A percentile compares a stretch with the other conserved stretches of the same genome.
Evolutionary conservation across 768 basidiomycete genomes (phyloP).

Genomic region (Chalciporus pseudorubinellus): DNA sequence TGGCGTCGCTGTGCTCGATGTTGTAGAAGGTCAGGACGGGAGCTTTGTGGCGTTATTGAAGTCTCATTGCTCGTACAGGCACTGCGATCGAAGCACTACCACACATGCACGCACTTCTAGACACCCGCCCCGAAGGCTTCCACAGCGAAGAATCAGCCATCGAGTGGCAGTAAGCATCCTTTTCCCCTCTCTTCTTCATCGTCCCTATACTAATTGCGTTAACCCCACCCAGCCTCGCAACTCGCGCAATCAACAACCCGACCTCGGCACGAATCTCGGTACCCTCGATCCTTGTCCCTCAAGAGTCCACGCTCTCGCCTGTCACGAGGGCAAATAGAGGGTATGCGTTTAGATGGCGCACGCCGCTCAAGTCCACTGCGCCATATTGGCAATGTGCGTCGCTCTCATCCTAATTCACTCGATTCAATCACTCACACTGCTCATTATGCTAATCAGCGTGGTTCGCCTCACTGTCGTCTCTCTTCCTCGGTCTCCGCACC

Average conservation of each 20-base stretch:
- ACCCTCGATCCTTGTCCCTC: slow-evolving; percentile 66
- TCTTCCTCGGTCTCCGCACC: slow-evolving; percentile 73
- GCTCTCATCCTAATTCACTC: not conserved
- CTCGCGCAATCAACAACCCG: slow-evolving; percentile 78
- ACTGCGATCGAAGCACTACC: slow-evolving; percentile 92
- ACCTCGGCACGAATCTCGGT: slow-evolving; percentile 87
- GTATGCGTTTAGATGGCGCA: slow-evolving; percentile 67
- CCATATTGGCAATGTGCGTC: slow-evolving; percentile 85
- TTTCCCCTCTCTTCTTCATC: not conserved
- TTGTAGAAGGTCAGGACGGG: slow-evolving; percentile 72
- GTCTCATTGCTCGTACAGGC: slow-evolving; percentile 41
- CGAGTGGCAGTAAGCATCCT: slow-evolving; percentile 85
- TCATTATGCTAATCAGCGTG: slow-evolving; percentile 57
- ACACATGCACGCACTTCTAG: slow-evolving; percentile 86
- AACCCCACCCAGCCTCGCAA: slow-evolving; percentile 55
- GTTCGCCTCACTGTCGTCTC: slow-evolving; percentile 81
- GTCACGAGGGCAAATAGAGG: slow-evolving; percentile 25
- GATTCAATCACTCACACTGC: not conserved
- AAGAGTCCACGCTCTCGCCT: slow-evolving; percentile 35
- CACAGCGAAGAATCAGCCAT: slow-evolving; percentile 80
- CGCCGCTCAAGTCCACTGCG: slow-evolving; percentile 78
- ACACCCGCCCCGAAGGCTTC: slow-evolving; percentile 84
- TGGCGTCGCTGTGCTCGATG: slow-evolving; percentile 81
- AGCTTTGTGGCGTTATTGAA: not conserved
- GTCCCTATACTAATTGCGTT: not conserved